Conservation (phyloP, 305 asterid species). For the Fraxinus greggii region DNA sequence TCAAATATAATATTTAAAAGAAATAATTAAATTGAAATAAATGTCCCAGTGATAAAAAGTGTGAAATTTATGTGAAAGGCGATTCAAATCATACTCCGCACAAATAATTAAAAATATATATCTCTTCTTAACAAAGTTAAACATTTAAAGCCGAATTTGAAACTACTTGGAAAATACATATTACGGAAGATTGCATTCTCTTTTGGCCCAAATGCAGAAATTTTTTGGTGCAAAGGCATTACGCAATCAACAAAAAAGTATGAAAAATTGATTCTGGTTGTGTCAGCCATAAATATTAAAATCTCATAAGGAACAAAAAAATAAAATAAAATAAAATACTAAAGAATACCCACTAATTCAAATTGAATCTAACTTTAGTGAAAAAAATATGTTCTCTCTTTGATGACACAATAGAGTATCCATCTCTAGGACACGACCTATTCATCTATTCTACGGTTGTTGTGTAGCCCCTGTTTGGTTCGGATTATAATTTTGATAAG, state of each 20-base stretch:
- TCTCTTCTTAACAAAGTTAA: background rate
- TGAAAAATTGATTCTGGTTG: background rate
- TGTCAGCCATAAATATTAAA: conserved; percentile 21
- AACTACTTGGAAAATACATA: background rate
- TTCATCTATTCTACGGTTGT: background rate
- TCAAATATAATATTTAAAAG: background rate
- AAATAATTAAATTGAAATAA: background rate
- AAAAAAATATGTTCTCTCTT: background rate
- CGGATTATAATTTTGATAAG: background rate
- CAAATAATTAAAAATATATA: background rate
- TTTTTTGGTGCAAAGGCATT: background rate
- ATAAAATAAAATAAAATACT: background rate
- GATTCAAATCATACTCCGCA: background rate
- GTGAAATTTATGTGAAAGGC: background rate
- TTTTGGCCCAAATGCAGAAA: conserved; percentile 5
- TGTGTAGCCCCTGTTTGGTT: background rate
- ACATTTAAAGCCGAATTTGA: background rate
- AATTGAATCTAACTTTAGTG: background rate
- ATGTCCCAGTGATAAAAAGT: background rate
- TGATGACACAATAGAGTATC: background rate
- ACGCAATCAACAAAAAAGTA: conserved; percentile 22
- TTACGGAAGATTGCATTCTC: background rate
- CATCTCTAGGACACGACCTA: background rate
- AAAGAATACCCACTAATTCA: conserved; percentile 7
- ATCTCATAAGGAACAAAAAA: conserved; percentile 11